Percentiles rank a stretch among this genome's conserved stretches.
These are phyloP conservation scores for Fusarium pininemorale DNA, from an alignment of 2,329 filamentous ascomycete genomes.

Conservation along the genomic window DNA sequence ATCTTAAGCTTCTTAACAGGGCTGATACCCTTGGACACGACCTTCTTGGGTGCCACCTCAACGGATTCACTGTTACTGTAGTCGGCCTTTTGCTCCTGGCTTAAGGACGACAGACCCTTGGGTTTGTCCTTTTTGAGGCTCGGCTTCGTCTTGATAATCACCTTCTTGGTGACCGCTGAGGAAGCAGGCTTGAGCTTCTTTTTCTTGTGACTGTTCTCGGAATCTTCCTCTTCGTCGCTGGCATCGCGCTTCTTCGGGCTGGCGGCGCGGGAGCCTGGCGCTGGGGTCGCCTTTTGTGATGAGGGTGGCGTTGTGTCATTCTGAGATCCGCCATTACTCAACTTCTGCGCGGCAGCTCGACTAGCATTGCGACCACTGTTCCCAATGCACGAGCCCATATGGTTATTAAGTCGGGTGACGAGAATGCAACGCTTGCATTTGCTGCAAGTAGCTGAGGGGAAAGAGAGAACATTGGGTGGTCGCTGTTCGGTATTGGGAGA, in stretches of 20 bases:
- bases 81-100: conserved; percentile 57
- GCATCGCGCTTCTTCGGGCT: conserved; percentile 68
- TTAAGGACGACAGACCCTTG: conserved; percentile 60
- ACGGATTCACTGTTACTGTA: conserved; percentile 42
- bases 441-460: conserved; percentile 72
- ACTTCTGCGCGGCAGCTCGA: conserved; percentile 69
- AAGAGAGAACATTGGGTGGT: conserved; percentile 69
- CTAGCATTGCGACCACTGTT: conserved; percentile 72
- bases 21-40: conserved; percentile 48
- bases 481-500: conserved; percentile 62
- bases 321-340: conserved; percentile 66
- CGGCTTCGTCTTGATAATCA: conserved; percentile 64
- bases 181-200: conserved; percentile 62
- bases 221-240: conserved; percentile 65
- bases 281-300: conserved; percentile 70
- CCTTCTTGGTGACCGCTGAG: conserved; percentile 58
- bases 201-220: conserved; percentile 63
- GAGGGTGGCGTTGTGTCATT: conserved; percentile 68
- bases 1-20: conserved; percentile 56
- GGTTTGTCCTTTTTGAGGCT: conserved; percentile 64
- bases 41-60: conserved; percentile 50
- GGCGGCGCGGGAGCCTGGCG: conserved; percentile 60
- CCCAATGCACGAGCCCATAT: conserved; percentile 74
- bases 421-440: conserved; percentile 74
- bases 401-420: conserved; percentile 72